Base-by-base conservation (phyloP, 2,329 filamentous ascomycete species). In the Elsinoe necatrix region DNA sequence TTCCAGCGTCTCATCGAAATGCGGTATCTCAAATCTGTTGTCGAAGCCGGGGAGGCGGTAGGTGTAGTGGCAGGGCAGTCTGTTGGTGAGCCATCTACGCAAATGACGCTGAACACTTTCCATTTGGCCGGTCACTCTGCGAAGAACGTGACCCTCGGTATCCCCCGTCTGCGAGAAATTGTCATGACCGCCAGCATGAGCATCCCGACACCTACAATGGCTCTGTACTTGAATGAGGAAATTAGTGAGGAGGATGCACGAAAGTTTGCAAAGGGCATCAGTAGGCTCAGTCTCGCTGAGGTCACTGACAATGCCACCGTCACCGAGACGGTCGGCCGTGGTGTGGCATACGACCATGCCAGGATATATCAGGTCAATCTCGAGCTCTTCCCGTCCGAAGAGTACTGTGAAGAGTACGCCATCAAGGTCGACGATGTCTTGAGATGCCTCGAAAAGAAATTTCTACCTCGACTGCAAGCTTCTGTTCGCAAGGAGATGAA, bases 91-190 rank as follows among this genome's bases (percentile, higher is more conserved):
- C 93, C 95, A 7, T 96, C 91, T 1, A 98, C 93, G 9, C 93
- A 98, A 71, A 98, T 98, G 95, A 98, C 95, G 6, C 77, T 98
- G 56, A 98, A 98, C 74, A 98, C 95, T 25, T 98, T 98, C 82
- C 93, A 98, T 80, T 88, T 98, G 81, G 93, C 93, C 71, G 93
- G 93, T 67, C 92, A 97, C 77, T 91, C 93, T 18, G 86, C 93
- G 27, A 97, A 96, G 79, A 98, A 98, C 80, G 95, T 98, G 68
- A 98, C 93, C 0, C 81, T 96, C 18, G 93, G 93, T 88, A 97
- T 98, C 68, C 93, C 93, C 58, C 89, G 93, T 74, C 80, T 98
- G 18, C 82, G 93, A 75, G 93, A 98, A 80, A 96, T 98, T 65
- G 81, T 98, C 62, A 98, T 98, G 93, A 97, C 93, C 50, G 93